Evolutionary conservation across 129 eudicot species (phyloP).

Genomic region (Helianthus annuus): HanXRQr2.0-SUNRISE NC_035443.2:174100261-174100760

Average conservation of each 20-base stretch:
- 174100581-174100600: constrained; percentile 2
- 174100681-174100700: constrained; percentile 17
- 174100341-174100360: too few relatives aligned
- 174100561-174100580: background rate
- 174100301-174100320: too few relatives aligned
- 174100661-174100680: background rate
- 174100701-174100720: constrained; percentile 14
- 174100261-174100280: too few relatives aligned
- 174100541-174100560: background rate
- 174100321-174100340: too few relatives aligned
- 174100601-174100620: constrained; percentile 12
- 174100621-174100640: background rate
- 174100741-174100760: background rate
- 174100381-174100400: too few relatives aligned
- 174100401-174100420: too few relatives aligned
- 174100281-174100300: too few relatives aligned
- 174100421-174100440: background rate
- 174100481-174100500: background rate
- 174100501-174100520: background rate
- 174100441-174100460: background rate
- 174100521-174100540: background rate
- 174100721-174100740: background rate
- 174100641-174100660: background rate
- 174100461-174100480: background rate
- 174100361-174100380: too few relatives aligned